phyloP scores from a whole-genome alignment of 805 yeast genomes.

The Barnettozyma salicaria region DNA sequence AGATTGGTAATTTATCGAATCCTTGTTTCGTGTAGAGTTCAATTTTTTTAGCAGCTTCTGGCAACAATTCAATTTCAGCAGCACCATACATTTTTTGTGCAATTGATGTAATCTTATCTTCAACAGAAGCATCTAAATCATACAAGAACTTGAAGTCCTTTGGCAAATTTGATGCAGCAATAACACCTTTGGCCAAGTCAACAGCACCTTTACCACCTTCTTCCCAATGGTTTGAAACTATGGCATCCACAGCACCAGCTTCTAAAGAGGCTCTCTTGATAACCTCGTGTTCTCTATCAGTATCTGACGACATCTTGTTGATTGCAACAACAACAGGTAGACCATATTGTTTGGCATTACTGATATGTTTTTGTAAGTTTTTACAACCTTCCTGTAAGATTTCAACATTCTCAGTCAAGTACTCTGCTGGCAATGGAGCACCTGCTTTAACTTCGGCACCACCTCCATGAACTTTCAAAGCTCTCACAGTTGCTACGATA shows the following conservation, averaged over 20 bases:
- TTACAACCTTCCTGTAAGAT: constrained; percentile 74
- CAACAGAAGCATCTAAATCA: constrained; percentile 65
- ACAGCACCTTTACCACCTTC: constrained; percentile 91
- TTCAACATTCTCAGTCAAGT: constrained; percentile 74
- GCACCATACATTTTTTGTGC: constrained; percentile 94
- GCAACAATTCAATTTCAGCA: constrained; percentile 70
- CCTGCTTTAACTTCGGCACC: constrained; percentile 97
- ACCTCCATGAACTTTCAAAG: constrained; percentile 96
- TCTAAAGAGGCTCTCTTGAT: constrained; percentile 73
- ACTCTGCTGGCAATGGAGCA: constrained; percentile 74
- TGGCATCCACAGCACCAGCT: constrained; percentile 94
- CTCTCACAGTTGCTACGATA: constrained; percentile 92
- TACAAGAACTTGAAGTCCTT: constrained; percentile 58
- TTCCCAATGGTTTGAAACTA: constrained; percentile 90
- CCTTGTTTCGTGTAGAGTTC: constrained; percentile 82
- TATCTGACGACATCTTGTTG: constrained; percentile 79
- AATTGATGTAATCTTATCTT: constrained; percentile 70
- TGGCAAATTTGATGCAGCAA: constrained; percentile 55
- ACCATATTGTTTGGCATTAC: constrained; percentile 77
- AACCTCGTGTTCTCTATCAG: constrained; percentile 70
- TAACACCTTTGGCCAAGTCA: constrained; percentile 77
- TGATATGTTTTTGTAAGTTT: constrained; percentile 85
- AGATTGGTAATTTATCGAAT: constrained; percentile 83
- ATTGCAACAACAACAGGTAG: constrained; percentile 94
- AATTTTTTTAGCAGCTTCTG: constrained; percentile 74